Conservation (phyloP, 345 rosid genomes). For the Euclidium syriacum region DNA sequence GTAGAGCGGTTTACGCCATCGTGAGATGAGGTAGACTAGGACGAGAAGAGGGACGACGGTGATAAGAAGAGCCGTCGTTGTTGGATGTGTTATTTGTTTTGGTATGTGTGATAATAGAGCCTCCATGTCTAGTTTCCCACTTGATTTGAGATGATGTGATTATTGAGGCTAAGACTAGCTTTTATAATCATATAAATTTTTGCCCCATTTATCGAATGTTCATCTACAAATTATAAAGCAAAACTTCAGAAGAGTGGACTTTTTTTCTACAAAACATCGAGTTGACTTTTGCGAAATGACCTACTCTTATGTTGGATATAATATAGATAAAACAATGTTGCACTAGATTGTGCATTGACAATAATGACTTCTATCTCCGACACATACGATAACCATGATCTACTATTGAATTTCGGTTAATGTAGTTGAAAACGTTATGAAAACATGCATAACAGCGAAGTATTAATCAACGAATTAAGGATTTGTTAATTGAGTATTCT, state of each 20-base stretch:
- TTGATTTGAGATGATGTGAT: background rate
- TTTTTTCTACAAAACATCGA: background rate
- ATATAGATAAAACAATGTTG: background rate
- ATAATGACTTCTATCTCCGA: too few relatives aligned
- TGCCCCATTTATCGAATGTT: background rate
- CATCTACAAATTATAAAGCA: background rate
- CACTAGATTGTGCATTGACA: too few relatives aligned
- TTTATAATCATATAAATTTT: constrained; percentile 5
- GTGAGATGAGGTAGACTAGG: constrained; percentile 26
- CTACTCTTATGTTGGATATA: background rate
- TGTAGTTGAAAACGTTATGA: background rate
- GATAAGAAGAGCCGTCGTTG: constrained; percentile 15
- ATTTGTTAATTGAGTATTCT: background rate
- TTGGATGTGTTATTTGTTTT: background rate
- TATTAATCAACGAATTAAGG: background rate
- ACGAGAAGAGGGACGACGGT: constrained; percentile 10
- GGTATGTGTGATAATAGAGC: constrained; percentile 9
- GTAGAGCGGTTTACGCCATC: constrained; percentile 41
- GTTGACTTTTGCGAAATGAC: constrained; percentile 16
- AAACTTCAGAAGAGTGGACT: background rate
- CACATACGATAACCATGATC: background rate
- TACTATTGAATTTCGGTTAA: background rate
- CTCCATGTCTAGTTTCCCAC: constrained; percentile 9
- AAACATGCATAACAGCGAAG: background rate
- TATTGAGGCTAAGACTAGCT: background rate